Base-by-base conservation (phyloP, 2,329 filamentous ascomycete species). In the Phyllosticta citriasiana region DNA sequence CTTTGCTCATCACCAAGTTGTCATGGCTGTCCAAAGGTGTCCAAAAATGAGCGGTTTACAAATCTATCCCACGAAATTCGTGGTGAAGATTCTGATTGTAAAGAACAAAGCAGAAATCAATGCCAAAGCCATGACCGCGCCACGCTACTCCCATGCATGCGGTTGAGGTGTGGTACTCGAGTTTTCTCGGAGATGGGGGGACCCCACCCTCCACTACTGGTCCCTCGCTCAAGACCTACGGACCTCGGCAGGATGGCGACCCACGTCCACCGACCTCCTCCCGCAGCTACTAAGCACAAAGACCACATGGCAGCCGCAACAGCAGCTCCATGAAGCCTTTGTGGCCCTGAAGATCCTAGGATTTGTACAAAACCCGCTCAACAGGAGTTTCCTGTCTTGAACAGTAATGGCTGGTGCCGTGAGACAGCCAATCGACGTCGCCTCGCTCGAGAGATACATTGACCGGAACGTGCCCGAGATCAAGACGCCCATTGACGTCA, bases 401-500 rank as follows among this genome's bases (percentile, higher is more conserved):
- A 25, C 19, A 64, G 2, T 22, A 1, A 87, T 97, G 93, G 93
- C 94, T 59, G 93, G 93, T 68, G 81, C 82, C 65, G 86, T 99
- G 62, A 86, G 94, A 73, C 94, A 99, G 73, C 89, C 90, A 53
- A 95, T 99, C 71, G 89, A 97, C 72, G 77, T 93, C 68, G 77
- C 82, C 69, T 85, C 89, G 16, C 80, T 99, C 60, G 88, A 93
- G 78, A 82, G 80, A 65, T 99, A 92, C 75, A 82, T 99, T 66
- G 77, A 82, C 60, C 75, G 83, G 64, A 82, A 91, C 76, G 89
- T 96, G n/a, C 90, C 91, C 2, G 82, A 87, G 69, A 91, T 99
- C 72, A 84, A 88, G 76, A 82, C 85, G 14, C 94, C 94, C 0
- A 78, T 97, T 66, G 87, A 91, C 54, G 79, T 97, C 66, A 95